Base-by-base conservation (phyloP, 441 rosid species). In the Syzygium syzygioides region DNA sequence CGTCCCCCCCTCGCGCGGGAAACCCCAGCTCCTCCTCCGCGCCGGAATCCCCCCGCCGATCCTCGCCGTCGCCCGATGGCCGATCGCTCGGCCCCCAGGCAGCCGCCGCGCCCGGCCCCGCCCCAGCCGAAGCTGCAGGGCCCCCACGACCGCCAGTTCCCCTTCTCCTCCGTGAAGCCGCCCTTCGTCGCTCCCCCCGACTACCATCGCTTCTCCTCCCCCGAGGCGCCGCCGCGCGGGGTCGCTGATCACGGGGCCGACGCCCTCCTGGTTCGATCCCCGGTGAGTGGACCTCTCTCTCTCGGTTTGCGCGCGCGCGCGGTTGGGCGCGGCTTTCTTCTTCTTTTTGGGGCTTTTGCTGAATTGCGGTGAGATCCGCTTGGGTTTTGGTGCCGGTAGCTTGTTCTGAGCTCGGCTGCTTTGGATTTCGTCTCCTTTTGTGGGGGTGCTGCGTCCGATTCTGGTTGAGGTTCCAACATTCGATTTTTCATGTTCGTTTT, bases 131-230 rank as follows among this genome's bases (percentile, higher is more conserved):
- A 41, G 56, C 87, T 87, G 37, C 89, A 88, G 54, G 89, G 86
- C 32, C 55, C 94, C 68, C 87, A 89, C 9, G 92, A 90, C 87
- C 92, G 94, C 86, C 94, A 94, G 90, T 94, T 93, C 37, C 94
- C 95, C 32, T 87, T 93, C 85, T 91, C 96, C 10, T 92, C 97
- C 85, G 94, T 91, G 94, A 96, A 93, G 92, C 97, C 97, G 88
- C 95, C 97, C 5, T 92, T 96, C 87, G 89, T 88, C 87, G 89
- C 94, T 88, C 93, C 98, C n/a, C 95, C 90, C 26, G 98, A 95
- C 91, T 94, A 95, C 87, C 99, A 95, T 90, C 93, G 95, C 45
- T 95, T 97, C 88, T 90, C 87, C 88, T 90, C 87, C 53, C 62
- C 93, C 55, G 87, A 92, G 86, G 94, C 91, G 64, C 89, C 91